These are phyloP conservation scores for Nicotiana tomentosiformis DNA, from an alignment of 257 asterid genomes.

Conservation along the genomic window DNA sequence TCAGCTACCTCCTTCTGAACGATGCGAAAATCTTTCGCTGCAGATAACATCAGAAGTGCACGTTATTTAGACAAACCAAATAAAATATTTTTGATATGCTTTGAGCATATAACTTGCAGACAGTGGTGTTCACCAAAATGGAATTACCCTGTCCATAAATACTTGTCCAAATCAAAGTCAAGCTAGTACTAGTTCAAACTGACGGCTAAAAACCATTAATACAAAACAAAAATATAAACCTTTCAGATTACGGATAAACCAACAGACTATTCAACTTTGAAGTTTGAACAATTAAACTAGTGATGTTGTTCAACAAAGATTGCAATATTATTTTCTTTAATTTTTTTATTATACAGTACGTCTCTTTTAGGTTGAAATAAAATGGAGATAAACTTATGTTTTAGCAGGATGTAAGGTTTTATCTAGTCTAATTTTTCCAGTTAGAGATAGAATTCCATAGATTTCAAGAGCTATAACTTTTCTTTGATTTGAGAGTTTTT, in stretches of 20 bases:
- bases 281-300: not conserved
- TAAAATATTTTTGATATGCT: not conserved
- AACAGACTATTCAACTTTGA: not conserved
- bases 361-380: not conserved
- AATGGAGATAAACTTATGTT: not conserved
- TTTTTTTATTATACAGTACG: not conserved
- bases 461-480: too few species aligned
- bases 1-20: slow-evolving; percentile 87
- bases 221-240: not conserved
- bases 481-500: too few species aligned
- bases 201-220: not conserved
- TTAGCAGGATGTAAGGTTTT: not conserved
- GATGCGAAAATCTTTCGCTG: slow-evolving; percentile 72
- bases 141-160: not conserved
- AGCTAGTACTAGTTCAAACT: not conserved
- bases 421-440: not conserved
- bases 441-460: not conserved
- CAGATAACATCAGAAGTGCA: slow-evolving; percentile 23
- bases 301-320: not conserved
- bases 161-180: not conserved
- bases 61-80: not conserved
- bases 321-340: not conserved
- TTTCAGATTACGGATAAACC: not conserved
- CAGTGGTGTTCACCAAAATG: not conserved
- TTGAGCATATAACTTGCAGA: not conserved